phyloP scores from a whole-genome alignment of 2,329 filamentous ascomycete species.

The Diaporthe batatas region DNA sequence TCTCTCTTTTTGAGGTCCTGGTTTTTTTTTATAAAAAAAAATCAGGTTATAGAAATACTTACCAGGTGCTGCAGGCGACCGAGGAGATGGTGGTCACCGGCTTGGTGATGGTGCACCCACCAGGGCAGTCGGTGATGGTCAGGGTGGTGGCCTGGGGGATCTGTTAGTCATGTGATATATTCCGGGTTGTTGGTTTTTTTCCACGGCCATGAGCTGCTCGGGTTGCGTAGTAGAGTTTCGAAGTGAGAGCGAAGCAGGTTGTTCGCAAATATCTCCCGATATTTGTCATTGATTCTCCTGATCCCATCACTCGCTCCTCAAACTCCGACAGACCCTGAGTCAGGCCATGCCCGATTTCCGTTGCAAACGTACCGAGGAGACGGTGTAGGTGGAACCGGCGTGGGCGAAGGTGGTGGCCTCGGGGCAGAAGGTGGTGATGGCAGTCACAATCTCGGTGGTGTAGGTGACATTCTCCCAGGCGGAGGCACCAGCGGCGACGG shows the following conservation, averaged over 20 bases:
- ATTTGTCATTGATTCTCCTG: conserved; percentile 17
- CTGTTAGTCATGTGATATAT: conserved; percentile 40
- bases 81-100: conserved; percentile 66
- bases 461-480: conserved; percentile 63
- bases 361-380: conserved; percentile 67
- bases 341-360: conserved; percentile 7
- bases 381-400: conserved; percentile 75
- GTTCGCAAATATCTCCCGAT: not conserved
- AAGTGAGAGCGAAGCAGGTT: not conserved
- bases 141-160: conserved; percentile 70
- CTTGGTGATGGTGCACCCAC: conserved; percentile 71
- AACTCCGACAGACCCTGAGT: not conserved
- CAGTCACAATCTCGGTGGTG: conserved; percentile 75
- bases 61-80: conserved; percentile 69
- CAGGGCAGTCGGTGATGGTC: conserved; percentile 78
- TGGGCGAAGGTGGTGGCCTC: conserved; percentile 73
- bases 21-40: too few relatives aligned
- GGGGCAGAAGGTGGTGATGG: conserved; percentile 81
- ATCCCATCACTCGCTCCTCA: conserved; percentile 4
- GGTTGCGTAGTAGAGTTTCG: not conserved
- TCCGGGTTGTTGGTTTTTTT: not conserved
- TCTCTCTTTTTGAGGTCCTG: not conserved
- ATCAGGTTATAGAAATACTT: conserved; percentile 45
- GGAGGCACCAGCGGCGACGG: conserved; percentile 63
- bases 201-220: not conserved